Evolutionary conservation across 805 yeast species (phyloP), one percentile per base, ranked within the genome.

Genomic region (Schwanniomyces yamadae): DNA sequence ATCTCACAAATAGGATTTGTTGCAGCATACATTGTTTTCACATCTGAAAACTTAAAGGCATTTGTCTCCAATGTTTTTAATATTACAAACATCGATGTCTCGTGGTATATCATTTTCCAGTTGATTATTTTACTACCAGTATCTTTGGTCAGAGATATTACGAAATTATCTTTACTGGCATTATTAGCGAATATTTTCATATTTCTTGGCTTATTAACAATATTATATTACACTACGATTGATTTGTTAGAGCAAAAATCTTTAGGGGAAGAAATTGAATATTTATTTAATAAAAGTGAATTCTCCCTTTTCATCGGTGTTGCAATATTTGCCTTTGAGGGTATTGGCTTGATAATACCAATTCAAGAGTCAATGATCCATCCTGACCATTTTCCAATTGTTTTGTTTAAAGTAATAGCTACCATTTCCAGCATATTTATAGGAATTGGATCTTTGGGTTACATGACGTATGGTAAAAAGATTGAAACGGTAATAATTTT

Each of bases 301-400:
- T 84, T 86, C 71, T 77, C 91, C 0, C 59, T 85, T 31, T 84
- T 84, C 51, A 79, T 84, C 33, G 95, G 95, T 6, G 86, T 85
- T 5, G 90, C 91, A 2, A 84, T 85, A 20, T 85, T 85, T 65
- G 88, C 93, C n/a, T 85, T 84, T 53, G 95, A 85, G 61, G 95
- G 95, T 1, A 84, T 85, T 39, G 93, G 95, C 0, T 65, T 85
- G 31, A 82, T 85, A 33, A 81, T 85, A 16, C 95, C 95, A 0
- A 82, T 85, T 35, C 88, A 84, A 50, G 86, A 84, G 47, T 82
- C 93, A 1, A 85, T 85, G 93, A 73, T 69, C 33, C 62, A 82
- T 46, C 93, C 93, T 1, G 78, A 79, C 42, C 73, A 82, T 43
- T 85, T 82, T 52, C 89, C 91, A 12, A 54, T 67, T 37, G 86